Conservation (phyloP, 371 early-diverging fungal species). For the Blakeslea trispora region DNA sequence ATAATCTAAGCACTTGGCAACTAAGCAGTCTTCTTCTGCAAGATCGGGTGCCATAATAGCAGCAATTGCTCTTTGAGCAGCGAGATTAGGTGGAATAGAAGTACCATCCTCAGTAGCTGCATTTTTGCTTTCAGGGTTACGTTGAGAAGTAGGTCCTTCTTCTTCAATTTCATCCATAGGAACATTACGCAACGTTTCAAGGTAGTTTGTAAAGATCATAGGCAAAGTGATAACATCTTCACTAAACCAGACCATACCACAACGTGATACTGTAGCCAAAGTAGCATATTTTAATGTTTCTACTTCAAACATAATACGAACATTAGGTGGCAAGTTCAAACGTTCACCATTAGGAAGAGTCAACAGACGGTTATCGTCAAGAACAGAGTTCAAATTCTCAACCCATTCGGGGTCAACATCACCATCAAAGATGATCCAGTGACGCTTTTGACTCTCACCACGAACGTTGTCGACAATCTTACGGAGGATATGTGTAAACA, state of each 20-base stretch:
- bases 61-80: conserved; percentile 78
- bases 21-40: conserved; percentile 70
- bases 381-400: conserved; percentile 97
- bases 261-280: conserved; percentile 97
- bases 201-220: conserved; percentile 85
- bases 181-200: conserved; percentile 74
- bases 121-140: conserved; percentile 10
- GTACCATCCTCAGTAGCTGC: conserved; percentile 54
- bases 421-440: conserved; percentile 99
- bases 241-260: conserved; percentile 99
- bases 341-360: conserved; percentile 99
- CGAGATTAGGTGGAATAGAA: conserved; percentile 61
- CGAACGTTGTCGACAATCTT: conserved; percentile 97
- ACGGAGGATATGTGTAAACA: conserved; percentile 96
- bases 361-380: conserved; percentile 96
- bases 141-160: conserved; percentile 43
- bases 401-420: conserved; percentile 99
- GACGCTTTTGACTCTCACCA: conserved; percentile 90
- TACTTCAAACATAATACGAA: conserved; percentile 99
- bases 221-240: conserved; percentile 84
- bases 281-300: conserved; percentile 96
- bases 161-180: conserved; percentile 87
- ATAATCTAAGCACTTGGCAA: conserved; percentile 71
- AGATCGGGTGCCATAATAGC: conserved; percentile 74
- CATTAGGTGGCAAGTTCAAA: conserved; percentile 92